These are phyloP conservation scores for Naganishia liquefaciens DNA, from an alignment of 1,284 basidiomycete genomes.

Conservation along the genomic window DNA sequence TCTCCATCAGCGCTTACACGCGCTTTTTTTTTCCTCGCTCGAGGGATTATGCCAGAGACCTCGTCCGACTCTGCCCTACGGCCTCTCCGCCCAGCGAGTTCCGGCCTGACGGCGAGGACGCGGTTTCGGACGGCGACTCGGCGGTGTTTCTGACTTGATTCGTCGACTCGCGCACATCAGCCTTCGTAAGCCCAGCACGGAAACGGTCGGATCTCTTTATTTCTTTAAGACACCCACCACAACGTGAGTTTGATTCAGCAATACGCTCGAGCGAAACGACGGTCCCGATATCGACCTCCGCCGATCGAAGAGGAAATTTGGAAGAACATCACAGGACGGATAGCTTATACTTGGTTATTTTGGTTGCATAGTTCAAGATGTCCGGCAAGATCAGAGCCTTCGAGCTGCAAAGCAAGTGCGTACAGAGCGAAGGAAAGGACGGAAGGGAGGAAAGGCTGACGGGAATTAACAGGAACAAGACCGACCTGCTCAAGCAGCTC, in stretches of 20 bases:
- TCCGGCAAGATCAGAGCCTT: conserved; percentile 81
- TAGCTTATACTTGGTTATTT: conserved; percentile 27
- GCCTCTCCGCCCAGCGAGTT: neutral
- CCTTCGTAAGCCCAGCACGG: neutral
- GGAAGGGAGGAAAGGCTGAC: neutral
- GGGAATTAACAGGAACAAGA: conserved; percentile 73
- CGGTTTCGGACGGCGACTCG: conserved; percentile 18
- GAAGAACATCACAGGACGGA: conserved; percentile 6
- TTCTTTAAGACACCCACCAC: conserved; percentile 30
- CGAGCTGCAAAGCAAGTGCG: conserved; percentile 96
- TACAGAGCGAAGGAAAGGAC: conserved; percentile 25
- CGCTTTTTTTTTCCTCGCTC: neutral
- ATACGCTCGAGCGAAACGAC: neutral
- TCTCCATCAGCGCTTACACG: neutral
- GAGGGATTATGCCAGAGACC: neutral
- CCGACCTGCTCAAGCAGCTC: conserved; percentile 94
- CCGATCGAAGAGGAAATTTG: neutral
- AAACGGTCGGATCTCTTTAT: conserved; percentile 29
- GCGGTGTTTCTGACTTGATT: conserved; percentile 19
- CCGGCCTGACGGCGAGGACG: conserved; percentile 17
- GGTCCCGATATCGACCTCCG: neutral
- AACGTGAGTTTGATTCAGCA: conserved; percentile 26
- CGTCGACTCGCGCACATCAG: neutral
- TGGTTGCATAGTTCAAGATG: conserved; percentile 41
- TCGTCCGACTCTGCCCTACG: neutral